A percentile compares a stretch with the other conserved stretches of the same genome.
Evolutionary conservation across 371 early-diverging fungal species (phyloP).

Genomic region (Mucor racemosus): DNA sequence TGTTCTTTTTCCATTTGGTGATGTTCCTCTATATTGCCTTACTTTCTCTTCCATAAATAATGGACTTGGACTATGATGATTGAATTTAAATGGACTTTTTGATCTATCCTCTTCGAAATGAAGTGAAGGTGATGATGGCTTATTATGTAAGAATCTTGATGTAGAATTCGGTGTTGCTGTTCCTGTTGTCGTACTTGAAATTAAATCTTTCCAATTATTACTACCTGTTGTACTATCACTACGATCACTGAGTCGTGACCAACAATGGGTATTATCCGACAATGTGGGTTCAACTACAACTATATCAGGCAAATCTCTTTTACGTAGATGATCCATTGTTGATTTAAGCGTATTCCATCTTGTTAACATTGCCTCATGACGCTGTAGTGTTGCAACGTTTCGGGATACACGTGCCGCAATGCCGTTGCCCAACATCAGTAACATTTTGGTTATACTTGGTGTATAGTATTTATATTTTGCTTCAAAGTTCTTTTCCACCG

Average conservation of each 20-base stretch:
- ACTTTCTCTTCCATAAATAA: constrained; percentile 14
- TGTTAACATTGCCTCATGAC: constrained; percentile 56
- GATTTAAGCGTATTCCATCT: constrained; percentile 58
- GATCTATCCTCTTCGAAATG: constrained; percentile 9
- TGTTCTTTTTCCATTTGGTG: constrained; percentile 19
- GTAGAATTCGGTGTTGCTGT: not conserved
- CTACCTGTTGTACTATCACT: constrained; percentile 31
- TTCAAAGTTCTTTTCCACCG: constrained; percentile 65
- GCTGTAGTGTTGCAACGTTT: constrained; percentile 43
- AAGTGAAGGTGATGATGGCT: constrained; percentile 9
- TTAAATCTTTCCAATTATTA: constrained; percentile 10
- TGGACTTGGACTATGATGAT: constrained; percentile 6
- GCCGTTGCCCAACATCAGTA: constrained; percentile 62
- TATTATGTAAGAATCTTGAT: constrained; percentile 7
- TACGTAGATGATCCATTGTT: constrained; percentile 56
- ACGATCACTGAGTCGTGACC: constrained; percentile 43
- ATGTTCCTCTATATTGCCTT: constrained; percentile 1
- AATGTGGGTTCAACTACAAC: constrained; percentile 29
- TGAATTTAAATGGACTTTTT: constrained; percentile 23
- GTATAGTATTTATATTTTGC: constrained; percentile 66
- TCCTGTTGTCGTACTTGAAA: not conserved
- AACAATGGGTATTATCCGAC: constrained; percentile 30
- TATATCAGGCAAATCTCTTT: constrained; percentile 56
- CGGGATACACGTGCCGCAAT: constrained; percentile 58
- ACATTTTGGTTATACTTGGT: constrained; percentile 63